Evolutionary conservation across 108 stramenopile genomes (phyloP).

Genomic region (Cyclotella choctawhatcheeana): DNA sequence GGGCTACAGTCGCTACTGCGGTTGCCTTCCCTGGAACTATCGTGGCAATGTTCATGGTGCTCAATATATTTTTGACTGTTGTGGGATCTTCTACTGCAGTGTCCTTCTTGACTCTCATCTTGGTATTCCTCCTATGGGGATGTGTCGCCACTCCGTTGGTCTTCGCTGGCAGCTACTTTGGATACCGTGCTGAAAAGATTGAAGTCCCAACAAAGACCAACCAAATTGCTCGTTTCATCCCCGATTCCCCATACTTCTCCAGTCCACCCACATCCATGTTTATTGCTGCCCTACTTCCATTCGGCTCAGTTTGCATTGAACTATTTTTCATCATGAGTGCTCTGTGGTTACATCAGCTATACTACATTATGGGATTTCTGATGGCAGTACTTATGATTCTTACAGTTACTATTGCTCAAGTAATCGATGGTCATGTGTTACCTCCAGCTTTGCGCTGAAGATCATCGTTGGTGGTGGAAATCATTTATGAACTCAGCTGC

Average conservation of each 20-base stretch:
- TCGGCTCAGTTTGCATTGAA: constrained; percentile 98
- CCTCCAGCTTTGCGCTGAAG: constrained; percentile 98
- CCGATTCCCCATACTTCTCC: constrained; percentile 88
- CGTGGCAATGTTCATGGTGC: constrained; percentile 84
- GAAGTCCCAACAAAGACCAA: constrained; percentile 92
- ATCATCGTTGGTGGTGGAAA: constrained; percentile 99
- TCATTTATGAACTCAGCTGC: constrained; percentile 95
- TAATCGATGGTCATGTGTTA: constrained; percentile 97
- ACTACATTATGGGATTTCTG: constrained; percentile 99
- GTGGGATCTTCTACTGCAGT: constrained; percentile 94
- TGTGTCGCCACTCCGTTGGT: constrained; percentile 93
- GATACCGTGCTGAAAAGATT: constrained; percentile 83
- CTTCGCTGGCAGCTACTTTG: constrained; percentile 95
- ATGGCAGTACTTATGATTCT: constrained; percentile 94
- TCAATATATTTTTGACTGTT: constrained; percentile 85
- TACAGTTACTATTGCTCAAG: constrained; percentile 94
- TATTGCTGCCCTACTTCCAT: constrained; percentile 94
- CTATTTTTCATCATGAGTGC: constrained; percentile 99
- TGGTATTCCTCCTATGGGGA: constrained; percentile 90
- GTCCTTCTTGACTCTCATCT: constrained; percentile 88
- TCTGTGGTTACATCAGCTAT: constrained; percentile 98
- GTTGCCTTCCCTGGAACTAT: constrained; percentile 78
- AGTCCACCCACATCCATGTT: constrained; percentile 73
- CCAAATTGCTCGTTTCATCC: constrained; percentile 93
- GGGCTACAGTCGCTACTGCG: constrained; percentile 86